Percentiles rank a stretch among this genome's conserved stretches.
Conservation (phyloP, 495 filamentous ascomycete species). For the Aspergillus carlsbadensis region DNA sequence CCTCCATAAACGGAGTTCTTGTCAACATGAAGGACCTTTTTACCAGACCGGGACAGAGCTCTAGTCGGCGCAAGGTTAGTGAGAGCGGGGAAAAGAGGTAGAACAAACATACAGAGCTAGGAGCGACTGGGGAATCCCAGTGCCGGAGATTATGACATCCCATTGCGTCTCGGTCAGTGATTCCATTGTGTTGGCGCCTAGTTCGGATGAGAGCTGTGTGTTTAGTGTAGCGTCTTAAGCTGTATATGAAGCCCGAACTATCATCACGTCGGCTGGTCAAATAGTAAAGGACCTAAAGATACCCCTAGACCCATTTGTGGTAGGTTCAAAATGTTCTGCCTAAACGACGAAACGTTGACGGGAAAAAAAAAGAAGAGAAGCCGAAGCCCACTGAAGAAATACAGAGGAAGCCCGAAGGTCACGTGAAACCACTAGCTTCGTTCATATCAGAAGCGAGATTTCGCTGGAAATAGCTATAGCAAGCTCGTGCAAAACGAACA, state of each 20-base stretch:
- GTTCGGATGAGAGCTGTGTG: conserved; percentile 22
- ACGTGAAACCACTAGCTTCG: conserved; percentile 15
- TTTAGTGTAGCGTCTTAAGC: conserved; percentile 27
- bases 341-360: conserved; percentile 14
- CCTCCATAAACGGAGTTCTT: conserved; percentile 85
- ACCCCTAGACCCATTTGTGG: conserved; percentile 28
- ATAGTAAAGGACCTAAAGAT: conserved; percentile 24
- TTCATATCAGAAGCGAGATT: background rate
- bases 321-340: conserved; percentile 13
- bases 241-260: conserved; percentile 25
- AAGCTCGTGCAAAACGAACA: background rate
- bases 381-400: conserved; percentile 20
- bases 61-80: conserved; percentile 51
- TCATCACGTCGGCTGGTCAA: conserved; percentile 29
- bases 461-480: background rate
- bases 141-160: conserved; percentile 91
- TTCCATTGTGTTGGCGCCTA: conserved; percentile 59
- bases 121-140: conserved; percentile 85
- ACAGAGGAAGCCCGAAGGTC: conserved; percentile 16
- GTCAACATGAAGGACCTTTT: conserved; percentile 90
- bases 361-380: conserved; percentile 15
- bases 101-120: conserved; percentile 77
- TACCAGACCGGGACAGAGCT: conserved; percentile 86
- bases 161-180: conserved; percentile 75
- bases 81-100: conserved; percentile 40